Evolutionary conservation across 352 stramenopile species (phyloP).

Genomic region (Phytophthora cajani): DNA sequence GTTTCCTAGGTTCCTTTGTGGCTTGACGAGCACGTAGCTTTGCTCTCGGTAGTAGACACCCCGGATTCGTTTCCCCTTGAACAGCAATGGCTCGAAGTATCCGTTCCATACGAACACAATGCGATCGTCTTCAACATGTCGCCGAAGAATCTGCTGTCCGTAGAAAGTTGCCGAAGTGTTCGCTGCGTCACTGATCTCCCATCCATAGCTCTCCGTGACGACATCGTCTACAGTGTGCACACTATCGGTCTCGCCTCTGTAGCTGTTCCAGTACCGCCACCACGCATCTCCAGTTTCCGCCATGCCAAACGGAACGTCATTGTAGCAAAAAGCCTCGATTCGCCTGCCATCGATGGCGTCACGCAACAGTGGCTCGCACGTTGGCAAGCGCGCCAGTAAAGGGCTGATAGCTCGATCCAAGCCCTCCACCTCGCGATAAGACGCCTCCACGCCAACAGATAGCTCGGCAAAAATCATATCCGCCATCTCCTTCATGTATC

Average conservation of each 20-base stretch:
- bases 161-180: conserved; percentile 54
- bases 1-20: conserved; percentile 6
- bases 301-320: conserved; percentile 41
- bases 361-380: conserved; percentile 28
- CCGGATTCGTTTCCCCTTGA: conserved; percentile 45
- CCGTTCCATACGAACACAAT: conserved; percentile 61
- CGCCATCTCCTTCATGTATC: conserved; percentile 5
- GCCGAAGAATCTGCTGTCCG: conserved; percentile 53
- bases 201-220: conserved; percentile 53
- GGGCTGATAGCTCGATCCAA: conserved; percentile 33
- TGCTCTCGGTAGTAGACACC: conserved; percentile 53
- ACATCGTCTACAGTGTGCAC: conserved; percentile 36
- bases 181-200: conserved; percentile 48
- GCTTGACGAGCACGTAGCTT: conserved; percentile 61
- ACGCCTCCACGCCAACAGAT: conserved; percentile 26
- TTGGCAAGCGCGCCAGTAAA: not conserved
- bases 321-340: conserved; percentile 36
- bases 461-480: conserved; percentile 37
- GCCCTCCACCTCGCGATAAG: conserved; percentile 37
- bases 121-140: conserved; percentile 56
- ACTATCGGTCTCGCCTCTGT: conserved; percentile 18
- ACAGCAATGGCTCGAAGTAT: conserved; percentile 57
- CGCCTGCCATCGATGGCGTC: conserved; percentile 32
- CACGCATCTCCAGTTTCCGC: conserved; percentile 35
- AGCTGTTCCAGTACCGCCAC: conserved; percentile 38